Conservation (phyloP, 2,329 filamentous ascomycete species). For the Diplodia mutila region DNA sequence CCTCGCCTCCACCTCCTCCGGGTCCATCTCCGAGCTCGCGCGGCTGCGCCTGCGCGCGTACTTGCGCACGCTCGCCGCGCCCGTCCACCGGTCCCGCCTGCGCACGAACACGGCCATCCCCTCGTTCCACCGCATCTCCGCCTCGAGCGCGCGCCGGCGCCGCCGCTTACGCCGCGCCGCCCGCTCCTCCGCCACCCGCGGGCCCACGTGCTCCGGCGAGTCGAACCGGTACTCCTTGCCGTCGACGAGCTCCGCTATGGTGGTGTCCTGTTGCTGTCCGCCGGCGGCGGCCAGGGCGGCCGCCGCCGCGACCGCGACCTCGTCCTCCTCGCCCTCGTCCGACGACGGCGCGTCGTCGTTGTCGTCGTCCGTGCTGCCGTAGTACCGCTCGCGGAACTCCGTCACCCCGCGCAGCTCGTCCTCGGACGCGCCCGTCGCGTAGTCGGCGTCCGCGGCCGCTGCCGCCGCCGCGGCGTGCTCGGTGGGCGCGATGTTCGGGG, state of each 20-base stretch:
- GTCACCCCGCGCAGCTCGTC: constrained; percentile 38
- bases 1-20: constrained; percentile 10
- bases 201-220: constrained; percentile 49
- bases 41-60: constrained; percentile 42
- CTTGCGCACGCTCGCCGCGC: constrained; percentile 60
- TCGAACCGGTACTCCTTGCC: constrained; percentile 47
- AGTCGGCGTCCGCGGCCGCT: constrained; percentile 35
- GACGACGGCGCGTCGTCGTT: constrained; percentile 34
- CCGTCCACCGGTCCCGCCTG: constrained; percentile 82
- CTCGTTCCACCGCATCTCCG: constrained; percentile 69
- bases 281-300: no score
- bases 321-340: constrained; percentile 28
- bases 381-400: constrained; percentile 50
- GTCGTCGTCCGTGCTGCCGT: constrained; percentile 37
- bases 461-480: constrained; percentile 16
- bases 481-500: background rate
- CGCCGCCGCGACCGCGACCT: background rate
- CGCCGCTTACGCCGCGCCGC: constrained; percentile 40
- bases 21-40: constrained; percentile 46
- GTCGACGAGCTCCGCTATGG: background rate
- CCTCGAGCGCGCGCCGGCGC: constrained; percentile 42
- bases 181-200: constrained; percentile 34
- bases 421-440: constrained; percentile 30
- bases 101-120: constrained; percentile 80
- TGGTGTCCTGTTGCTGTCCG: constrained; percentile 27